Evolutionary conservation across 2,329 filamentous ascomycete genomes (phyloP).

Genomic region (Graphilbum sp.): DNA sequence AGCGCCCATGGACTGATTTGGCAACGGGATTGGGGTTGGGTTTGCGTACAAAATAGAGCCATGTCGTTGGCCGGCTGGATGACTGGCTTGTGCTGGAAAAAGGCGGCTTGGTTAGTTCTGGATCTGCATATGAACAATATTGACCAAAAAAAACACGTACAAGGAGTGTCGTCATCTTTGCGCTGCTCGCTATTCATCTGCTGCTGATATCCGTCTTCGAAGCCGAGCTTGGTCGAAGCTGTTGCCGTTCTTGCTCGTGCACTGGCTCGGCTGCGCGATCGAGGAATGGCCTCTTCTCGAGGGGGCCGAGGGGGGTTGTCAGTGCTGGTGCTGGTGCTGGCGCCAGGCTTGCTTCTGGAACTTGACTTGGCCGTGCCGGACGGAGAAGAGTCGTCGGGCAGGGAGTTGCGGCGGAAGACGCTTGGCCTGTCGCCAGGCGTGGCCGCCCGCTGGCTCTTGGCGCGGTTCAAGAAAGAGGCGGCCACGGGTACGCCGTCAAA

Average conservation of each 20-base stretch:
- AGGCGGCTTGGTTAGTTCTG: no score
- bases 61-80: background rate
- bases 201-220: background rate
- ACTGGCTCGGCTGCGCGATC: background rate
- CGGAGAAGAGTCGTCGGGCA: conserved; percentile 13
- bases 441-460: conserved; percentile 27
- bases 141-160: no score
- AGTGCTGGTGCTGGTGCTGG: background rate
- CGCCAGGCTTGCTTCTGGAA: no score
- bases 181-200: background rate
- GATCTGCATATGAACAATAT: no score
- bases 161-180: background rate
- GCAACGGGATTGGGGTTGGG: no score
- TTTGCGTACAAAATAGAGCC: background rate
- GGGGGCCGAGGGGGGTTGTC: background rate
- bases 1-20: no score
- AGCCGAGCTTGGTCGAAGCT: background rate
- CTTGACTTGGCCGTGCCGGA: no score
- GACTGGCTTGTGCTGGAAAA: background rate
- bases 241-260: background rate
- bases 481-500: conserved; percentile 24
- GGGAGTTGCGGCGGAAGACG: conserved; percentile 15
- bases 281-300: background rate
- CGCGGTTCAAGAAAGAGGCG: conserved; percentile 22
- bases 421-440: conserved; percentile 8